These are phyloP conservation scores for Cladophialophora chaetospira DNA, from an alignment of 2,329 filamentous ascomycete species.

Conservation along the genomic window DNA sequence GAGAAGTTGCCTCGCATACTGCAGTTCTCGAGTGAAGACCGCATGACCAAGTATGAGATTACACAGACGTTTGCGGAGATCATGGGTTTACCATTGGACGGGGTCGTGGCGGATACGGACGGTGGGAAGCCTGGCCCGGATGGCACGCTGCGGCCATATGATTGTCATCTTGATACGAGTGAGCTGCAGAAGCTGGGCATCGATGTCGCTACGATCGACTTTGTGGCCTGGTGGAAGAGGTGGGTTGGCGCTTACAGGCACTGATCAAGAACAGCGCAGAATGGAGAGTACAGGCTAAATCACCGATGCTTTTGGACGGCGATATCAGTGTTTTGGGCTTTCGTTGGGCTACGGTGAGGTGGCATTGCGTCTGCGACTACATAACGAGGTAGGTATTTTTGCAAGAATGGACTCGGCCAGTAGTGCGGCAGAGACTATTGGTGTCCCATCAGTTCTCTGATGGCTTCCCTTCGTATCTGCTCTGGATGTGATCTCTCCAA, in stretches of 20 bases:
- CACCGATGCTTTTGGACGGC: neutral
- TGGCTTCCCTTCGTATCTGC: too few species aligned
- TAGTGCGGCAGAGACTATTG: too few species aligned
- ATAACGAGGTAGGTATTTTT: too few species aligned
- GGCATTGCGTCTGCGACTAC: too few species aligned
- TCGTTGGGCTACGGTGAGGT: too few species aligned
- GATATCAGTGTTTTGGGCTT: too few species aligned
- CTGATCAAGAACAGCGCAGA: conserved; percentile 2
- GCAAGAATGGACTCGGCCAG: too few species aligned
- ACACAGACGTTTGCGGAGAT: conserved; percentile 76
- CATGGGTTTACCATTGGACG: conserved; percentile 70
- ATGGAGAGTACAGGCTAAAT: neutral
- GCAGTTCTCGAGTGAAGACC: conserved; percentile 85
- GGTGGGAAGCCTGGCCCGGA: conserved; percentile 45
- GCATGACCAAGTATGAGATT: conserved; percentile 87
- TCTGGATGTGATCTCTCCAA: too few species aligned
- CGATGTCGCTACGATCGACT: conserved; percentile 72
- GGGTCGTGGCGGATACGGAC: conserved; percentile 69
- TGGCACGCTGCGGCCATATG: conserved; percentile 65
- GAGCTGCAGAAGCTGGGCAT: conserved; percentile 73
- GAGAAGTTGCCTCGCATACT: conserved; percentile 65
- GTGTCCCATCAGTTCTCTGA: too few species aligned
- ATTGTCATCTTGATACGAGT: conserved; percentile 82
- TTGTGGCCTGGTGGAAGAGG: conserved; percentile 77
- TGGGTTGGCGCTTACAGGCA: conserved; percentile 48